Base-by-base conservation (phyloP, 2,329 filamentous ascomycete genomes). In the Chaetothyriales sp. region DNA sequence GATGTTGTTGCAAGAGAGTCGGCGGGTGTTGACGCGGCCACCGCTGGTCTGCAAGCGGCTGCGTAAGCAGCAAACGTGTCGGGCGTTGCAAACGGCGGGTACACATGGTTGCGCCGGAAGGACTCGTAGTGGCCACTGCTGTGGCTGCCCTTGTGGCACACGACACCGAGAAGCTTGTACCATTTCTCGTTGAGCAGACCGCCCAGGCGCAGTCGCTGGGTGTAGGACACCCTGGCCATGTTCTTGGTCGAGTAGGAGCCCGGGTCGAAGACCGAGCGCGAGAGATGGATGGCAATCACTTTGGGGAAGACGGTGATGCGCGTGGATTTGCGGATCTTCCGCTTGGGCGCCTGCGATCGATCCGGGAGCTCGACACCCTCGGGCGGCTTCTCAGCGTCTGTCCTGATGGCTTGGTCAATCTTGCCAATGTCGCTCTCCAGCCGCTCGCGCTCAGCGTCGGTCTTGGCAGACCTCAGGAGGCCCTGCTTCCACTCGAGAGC, bases 101-200 rank as follows among this genome's bases (percentile, higher is more conserved):
- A 80, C 7, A 87, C 70, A 53, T 86, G 84, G 67, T 97, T 92
- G 40, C 92, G 80, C 33, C 92, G 79, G 67, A 97, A 97, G 0
- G 89, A 90, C 67, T 98, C 92, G 70, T 98, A 98, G 65, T 98
- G 92, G 0, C 92, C 92, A 62, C 89, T 95, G 64, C 95, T 84
- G 66, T 98, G 92, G 56, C 86, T 94, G 40, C 92, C 92, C 63
- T 94, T 94, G 65, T 98, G 92, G 19, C 87, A 94, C 37, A 98
- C 88, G 37, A 94, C 80, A 10, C 85, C 88, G 0, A 94, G 77
- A 4, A 98, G 74, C 61, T 83, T 87, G 69, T 95, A 98, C 64
- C 79, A 84, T 57, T 82, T 85, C 62, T 85, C 82, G 52, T 85
- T 78, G 44, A 92, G 69, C 20, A 97, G 72, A 0, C 88, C 82